These are phyloP conservation scores for Setaria viridis DNA, from an alignment of 202 grass and related monocot genomes.

Conservation along the genomic window DNA sequence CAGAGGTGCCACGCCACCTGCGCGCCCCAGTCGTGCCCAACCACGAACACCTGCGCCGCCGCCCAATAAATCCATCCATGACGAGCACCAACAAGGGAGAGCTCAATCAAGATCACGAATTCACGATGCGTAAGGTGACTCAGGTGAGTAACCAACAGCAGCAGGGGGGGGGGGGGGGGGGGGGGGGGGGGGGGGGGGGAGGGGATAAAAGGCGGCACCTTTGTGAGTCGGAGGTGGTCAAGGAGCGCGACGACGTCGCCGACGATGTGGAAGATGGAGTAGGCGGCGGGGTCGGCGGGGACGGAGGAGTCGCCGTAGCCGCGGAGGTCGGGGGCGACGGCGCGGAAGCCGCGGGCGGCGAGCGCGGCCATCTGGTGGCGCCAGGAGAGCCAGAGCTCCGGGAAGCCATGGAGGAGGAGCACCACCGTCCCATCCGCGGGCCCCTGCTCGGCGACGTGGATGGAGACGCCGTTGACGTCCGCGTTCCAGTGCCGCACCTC, in stretches of 20 bases:
- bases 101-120: background rate
- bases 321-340: constrained; percentile 65
- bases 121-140: too few relatives aligned
- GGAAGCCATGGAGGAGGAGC: constrained; percentile 70
- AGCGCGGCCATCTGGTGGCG: constrained; percentile 66
- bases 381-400: constrained; percentile 78
- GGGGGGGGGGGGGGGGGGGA: too few relatives aligned
- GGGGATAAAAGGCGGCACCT: constrained; percentile 31
- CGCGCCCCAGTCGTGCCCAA: constrained; percentile 62
- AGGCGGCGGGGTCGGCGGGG: constrained; percentile 43
- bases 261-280: constrained; percentile 58
- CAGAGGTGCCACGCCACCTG: constrained; percentile 60
- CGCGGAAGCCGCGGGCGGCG: constrained; percentile 57
- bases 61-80: background rate
- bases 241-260: constrained; percentile 56
- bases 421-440: constrained; percentile 36
- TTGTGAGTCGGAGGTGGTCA: constrained; percentile 50
- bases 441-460: constrained; percentile 51
- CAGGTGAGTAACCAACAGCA: background rate
- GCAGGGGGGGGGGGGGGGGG: too few relatives aligned
- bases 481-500: constrained; percentile 54
- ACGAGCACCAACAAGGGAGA: background rate
- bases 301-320: constrained; percentile 57
- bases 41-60: constrained; percentile 62
- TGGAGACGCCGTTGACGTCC: constrained; percentile 42